phyloP scores from a whole-genome alignment of 345 rosid species.

The Gossypium ekmanianum region DNA sequence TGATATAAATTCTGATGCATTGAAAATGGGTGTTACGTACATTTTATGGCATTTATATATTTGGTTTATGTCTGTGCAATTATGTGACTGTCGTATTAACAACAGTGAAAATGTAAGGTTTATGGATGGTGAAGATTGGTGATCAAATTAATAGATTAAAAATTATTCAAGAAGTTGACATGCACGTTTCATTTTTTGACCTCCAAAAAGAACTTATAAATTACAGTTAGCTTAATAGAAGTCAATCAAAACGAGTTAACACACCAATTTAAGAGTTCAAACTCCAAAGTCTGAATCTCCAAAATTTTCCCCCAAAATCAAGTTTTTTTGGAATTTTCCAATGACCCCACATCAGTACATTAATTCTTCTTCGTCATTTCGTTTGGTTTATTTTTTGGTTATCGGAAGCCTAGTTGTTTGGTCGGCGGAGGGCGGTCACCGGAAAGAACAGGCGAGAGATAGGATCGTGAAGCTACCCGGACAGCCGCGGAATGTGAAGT shows the following conservation, averaged over 20 bases:
- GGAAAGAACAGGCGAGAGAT: conserved; percentile 44
- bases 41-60: no score
- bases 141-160: neutral
- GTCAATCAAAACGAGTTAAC: conserved; percentile 20
- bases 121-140: conserved; percentile 11
- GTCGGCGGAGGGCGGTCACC: conserved; percentile 4
- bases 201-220: neutral
- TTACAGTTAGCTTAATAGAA: neutral
- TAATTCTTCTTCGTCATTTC: neutral
- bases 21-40: no score
- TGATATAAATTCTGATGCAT: neutral
- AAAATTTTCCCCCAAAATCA: neutral
- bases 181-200: conserved; percentile 6
- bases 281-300: neutral
- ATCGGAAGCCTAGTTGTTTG: conserved; percentile 6
- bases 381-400: neutral
- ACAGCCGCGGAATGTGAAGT: conserved; percentile 57
- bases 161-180: neutral
- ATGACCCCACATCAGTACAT: conserved; percentile 7
- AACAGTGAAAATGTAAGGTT: neutral
- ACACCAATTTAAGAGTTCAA: conserved; percentile 13
- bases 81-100: no score
- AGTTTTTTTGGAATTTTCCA: neutral
- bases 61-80: no score
- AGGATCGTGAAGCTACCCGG: conserved; percentile 60